phyloP scores from a whole-genome alignment of 176 grass and related monocot genomes.

The Dendrocalamus sinicus region DNA sequence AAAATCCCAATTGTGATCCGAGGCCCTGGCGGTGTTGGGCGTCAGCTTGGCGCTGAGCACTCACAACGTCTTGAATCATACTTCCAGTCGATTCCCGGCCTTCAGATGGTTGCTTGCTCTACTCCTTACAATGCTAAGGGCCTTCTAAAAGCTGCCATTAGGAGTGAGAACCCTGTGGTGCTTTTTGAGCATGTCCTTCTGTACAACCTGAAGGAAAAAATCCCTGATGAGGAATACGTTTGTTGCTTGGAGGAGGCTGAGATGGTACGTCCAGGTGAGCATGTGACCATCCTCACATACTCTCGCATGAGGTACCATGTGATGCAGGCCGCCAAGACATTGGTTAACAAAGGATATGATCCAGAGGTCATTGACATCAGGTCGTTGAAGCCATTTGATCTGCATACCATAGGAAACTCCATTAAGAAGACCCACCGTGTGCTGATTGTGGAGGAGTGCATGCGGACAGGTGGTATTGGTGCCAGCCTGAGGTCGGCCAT shows the following conservation, averaged over 20 bases:
- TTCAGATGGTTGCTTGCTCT: constrained; percentile 96
- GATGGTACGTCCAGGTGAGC: constrained; percentile 84
- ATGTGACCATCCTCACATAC: constrained; percentile 83
- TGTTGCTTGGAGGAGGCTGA: constrained; percentile 83
- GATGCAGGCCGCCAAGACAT: constrained; percentile 79
- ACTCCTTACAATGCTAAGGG: constrained; percentile 94
- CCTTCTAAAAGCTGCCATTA: constrained; percentile 90
- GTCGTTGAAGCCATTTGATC: constrained; percentile 83
- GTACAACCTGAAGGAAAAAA: constrained; percentile 89
- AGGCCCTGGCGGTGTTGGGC: constrained; percentile 86
- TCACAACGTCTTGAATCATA: constrained; percentile 82
- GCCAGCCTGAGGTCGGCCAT: constrained; percentile 81
- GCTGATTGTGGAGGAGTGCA: constrained; percentile 92
- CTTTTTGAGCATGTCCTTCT: constrained; percentile 82
- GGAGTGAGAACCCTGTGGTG: constrained; percentile 88
- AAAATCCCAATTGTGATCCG: constrained; percentile 92
- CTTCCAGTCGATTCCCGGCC: constrained; percentile 95
- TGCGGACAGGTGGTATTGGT: constrained; percentile 74
- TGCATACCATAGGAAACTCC: constrained; percentile 68
- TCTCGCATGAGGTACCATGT: constrained; percentile 95
- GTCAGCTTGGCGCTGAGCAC: constrained; percentile 88
- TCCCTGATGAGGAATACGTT: constrained; percentile 86
- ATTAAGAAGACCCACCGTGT: constrained; percentile 83
- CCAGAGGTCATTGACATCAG: constrained; percentile 86
- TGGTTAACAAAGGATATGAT: constrained; percentile 86